Conservation (phyloP, 371 early-diverging fungal genomes). For the Haplosporangium sp. region DNA sequence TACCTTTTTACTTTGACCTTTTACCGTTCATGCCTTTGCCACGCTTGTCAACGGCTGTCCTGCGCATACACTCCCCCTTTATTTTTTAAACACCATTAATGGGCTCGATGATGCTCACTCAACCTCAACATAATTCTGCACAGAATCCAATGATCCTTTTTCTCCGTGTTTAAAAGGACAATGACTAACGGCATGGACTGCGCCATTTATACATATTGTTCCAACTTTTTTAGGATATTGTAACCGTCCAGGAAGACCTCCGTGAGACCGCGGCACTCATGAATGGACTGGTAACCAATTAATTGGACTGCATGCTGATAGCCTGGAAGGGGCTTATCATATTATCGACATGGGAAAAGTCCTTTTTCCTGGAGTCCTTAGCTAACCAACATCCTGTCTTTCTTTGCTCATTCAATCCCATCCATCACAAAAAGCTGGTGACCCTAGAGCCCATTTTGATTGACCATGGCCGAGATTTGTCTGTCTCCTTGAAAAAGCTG, state of each 20-base stretch:
- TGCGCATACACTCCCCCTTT: no score
- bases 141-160: background rate
- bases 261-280: slow-evolving; percentile 37
- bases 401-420: background rate
- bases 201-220: background rate
- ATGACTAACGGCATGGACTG: background rate
- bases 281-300: slow-evolving; percentile 25
- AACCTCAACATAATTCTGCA: no score
- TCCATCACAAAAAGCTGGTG: slow-evolving; percentile 15
- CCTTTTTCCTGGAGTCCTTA: no score
- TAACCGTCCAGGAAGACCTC: slow-evolving; percentile 37
- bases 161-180: slow-evolving; percentile 6
- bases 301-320: background rate
- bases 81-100: background rate
- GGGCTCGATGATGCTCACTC: background rate
- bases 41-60: no score
- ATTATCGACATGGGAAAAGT: background rate
- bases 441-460: slow-evolving; percentile 43
- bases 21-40: no score
- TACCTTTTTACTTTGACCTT: no score
- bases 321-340: background rate
- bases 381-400: background rate
- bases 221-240: slow-evolving; percentile 25
- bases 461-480: slow-evolving; percentile 41
- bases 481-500: slow-evolving; percentile 43